Evolutionary conservation across 192 early-diverging fungal species (phyloP).

Genomic region (Backusella macrospora): DNA sequence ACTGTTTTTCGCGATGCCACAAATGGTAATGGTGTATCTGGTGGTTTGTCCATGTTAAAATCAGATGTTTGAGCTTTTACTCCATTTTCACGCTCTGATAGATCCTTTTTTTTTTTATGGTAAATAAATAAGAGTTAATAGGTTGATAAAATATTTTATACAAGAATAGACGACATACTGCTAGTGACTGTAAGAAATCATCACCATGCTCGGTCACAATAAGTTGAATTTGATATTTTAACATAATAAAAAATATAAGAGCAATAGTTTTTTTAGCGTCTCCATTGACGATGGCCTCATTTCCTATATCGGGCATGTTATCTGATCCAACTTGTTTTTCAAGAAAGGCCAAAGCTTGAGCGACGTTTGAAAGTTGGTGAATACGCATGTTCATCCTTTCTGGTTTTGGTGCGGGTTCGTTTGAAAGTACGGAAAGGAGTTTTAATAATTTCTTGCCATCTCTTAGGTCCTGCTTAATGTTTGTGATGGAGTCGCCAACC

Average conservation of each 20-base stretch:
- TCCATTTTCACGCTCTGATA: conserved; percentile 19
- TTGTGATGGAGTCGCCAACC: conserved; percentile 45
- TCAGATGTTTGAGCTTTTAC: neutral
- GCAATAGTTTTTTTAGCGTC: conserved; percentile 69
- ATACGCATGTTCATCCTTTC: conserved; percentile 76
- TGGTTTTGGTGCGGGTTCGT: conserved; percentile 70
- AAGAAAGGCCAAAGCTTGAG: conserved; percentile 71
- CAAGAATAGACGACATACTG: conserved; percentile 35
- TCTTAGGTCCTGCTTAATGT: conserved; percentile 62
- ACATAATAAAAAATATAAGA: conserved; percentile 57
- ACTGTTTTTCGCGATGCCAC: neutral
- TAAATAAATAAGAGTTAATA: neutral
- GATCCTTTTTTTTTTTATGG: neutral
- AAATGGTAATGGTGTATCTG: neutral
- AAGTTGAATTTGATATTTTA: conserved; percentile 57
- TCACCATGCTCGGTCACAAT: conserved; percentile 43
- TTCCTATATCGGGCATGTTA: conserved; percentile 69
- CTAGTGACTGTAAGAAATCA: conserved; percentile 33
- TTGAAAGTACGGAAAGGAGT: conserved; percentile 71
- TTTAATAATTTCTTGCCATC: conserved; percentile 74
- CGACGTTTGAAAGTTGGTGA: conserved; percentile 78
- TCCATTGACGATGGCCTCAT: conserved; percentile 80
- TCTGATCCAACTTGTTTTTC: conserved; percentile 58
- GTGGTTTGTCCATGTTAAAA: neutral
- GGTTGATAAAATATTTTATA: neutral